Evolutionary conservation across 345 rosid species (phyloP), one percentile per base, ranked within the genome.

Genomic region (Clausena lansium): DNA sequence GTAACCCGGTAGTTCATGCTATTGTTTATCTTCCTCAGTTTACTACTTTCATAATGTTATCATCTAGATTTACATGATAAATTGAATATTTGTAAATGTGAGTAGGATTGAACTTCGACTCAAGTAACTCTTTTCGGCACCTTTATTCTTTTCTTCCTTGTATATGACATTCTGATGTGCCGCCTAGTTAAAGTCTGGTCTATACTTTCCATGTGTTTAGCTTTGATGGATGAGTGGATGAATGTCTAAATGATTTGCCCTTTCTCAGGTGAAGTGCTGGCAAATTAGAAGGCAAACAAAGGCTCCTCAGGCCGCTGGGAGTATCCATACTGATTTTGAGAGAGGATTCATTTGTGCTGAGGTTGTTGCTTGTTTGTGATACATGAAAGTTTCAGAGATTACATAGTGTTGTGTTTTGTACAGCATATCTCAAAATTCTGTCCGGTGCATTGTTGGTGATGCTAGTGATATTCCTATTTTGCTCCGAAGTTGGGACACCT

Each of bases 281-380:
- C 99, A 96, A 84, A 96, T 96, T 83, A 83, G 99, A 82, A 81
- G 95, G 61, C 98, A 84, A 83, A 75, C 97, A 75, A 96, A 96
- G 85, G 98, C 99, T 74, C 99, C 99, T 77, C 99, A 96, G 83
- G 97, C 99, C 77, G 99, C 98, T 58, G 99, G 99, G 81, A 7
- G 97, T 55, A 96, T 96, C 76, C 99, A 96, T 82, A 57, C 92
- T 81, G 98, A 96, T 84, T 96, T 96, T 82, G 98, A 96, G 88
- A 92, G 81, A 84, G 99, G 99, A 27, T 96, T 96, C 81, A 94
- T 96, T 66, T 96, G 99, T 82, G 99, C 99, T 50, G 99, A 96
- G 99, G 99, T 96, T 75, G 36, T 54, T 75, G 28, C 78, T 54
- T 62, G 58, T 57, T 81, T 74, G 60, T 74, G 13, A 73, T 77